Evolutionary conservation across 768 basidiomycete species (phyloP).

Genomic region (Chalciporus pseudorubinellus): DNA sequence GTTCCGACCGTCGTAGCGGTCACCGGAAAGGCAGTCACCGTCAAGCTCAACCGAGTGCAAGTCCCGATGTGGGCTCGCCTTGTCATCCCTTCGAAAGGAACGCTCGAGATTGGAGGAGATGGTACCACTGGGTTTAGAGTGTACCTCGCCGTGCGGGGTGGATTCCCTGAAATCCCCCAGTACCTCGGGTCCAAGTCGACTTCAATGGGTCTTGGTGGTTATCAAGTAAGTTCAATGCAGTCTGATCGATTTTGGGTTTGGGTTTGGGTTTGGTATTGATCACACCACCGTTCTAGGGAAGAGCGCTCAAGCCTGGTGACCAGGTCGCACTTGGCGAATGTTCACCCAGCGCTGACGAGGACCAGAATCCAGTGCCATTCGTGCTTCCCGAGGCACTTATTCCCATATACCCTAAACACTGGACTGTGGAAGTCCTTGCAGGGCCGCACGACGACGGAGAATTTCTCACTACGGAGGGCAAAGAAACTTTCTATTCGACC

Average conservation of each 20-base stretch:
- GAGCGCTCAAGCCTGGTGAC: slow-evolving; percentile 51
- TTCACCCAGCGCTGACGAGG: slow-evolving; percentile 20
- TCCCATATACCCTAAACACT: slow-evolving; percentile 48
- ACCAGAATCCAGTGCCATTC: neutral
- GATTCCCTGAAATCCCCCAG: slow-evolving; percentile 52
- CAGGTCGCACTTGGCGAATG: slow-evolving; percentile 42
- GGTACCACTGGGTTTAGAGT: slow-evolving; percentile 44
- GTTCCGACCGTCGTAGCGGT: slow-evolving; percentile 49
- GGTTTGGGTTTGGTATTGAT: too few species aligned
- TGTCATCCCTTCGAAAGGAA: slow-evolving; percentile 43
- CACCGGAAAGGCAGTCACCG: slow-evolving; percentile 47
- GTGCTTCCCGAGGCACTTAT: slow-evolving; percentile 30
- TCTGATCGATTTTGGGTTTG: too few species aligned
- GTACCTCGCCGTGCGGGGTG: slow-evolving; percentile 58
- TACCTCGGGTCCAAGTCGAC: slow-evolving; percentile 68
- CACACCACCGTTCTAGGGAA: slow-evolving; percentile 37
- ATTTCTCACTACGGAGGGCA: slow-evolving; percentile 50
- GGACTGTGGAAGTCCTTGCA: slow-evolving; percentile 52
- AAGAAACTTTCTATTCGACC: slow-evolving; percentile 48
- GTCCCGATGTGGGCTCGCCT: slow-evolving; percentile 50
- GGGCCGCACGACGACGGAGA: slow-evolving; percentile 64
- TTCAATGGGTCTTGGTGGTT: slow-evolving; percentile 59
- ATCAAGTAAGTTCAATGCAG: slow-evolving; percentile 39
- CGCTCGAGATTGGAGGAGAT: slow-evolving; percentile 38
- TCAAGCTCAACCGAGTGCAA: slow-evolving; percentile 40